Base-by-base conservation (phyloP, 2,329 filamentous ascomycete species). In the Penicillium sp. region DNA sequence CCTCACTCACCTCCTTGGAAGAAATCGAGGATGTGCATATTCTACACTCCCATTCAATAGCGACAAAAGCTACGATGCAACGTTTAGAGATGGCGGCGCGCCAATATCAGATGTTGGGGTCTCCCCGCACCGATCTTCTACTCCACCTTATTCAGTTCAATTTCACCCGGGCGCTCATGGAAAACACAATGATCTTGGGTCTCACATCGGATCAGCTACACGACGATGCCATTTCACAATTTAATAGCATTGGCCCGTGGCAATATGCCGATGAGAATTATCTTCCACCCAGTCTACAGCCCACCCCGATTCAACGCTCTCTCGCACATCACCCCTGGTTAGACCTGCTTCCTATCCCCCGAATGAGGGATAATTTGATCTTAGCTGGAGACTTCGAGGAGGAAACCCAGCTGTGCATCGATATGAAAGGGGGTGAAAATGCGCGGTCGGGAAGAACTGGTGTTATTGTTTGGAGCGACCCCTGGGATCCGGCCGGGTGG, bases 401-500 rank as follows among this genome's bases (percentile, higher is more conserved):
- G 10, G 64, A 66, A 50, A 44, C 52, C 19, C 50, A 55, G 6
- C 51, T 66, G 7, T 66, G 64, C 23, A 41, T 57, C 8, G 63
- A 65, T 49, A 58, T 66, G 39, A 61, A 58, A 33, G 64, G 61
- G 15, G 42, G 49, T 57, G 54, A 55, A 12, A 47, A 29, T 17
- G 21, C 42, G 6, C 27, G 25, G 5, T 38, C 57, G 13, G 42
- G 48, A 19, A 55, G 47, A 43, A 57, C 50, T 23, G 64, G 62
- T 19, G 55, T 71, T 15, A 66, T 64, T 48, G 62, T 73, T 21
- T 72, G 70, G 69, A 64, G 65, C 8, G 62, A 60, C 38, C 67
- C 69, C 36, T 71, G 68, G 65, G 67, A 72, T 59, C 62, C 68
- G 9, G 57, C 47, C 6, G 66, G 66, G 0, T 72, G 70, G 69